Evolutionary conservation across 2,329 filamentous ascomycete species (phyloP).

Genomic region (Aspergillus chevalieri): DNA sequence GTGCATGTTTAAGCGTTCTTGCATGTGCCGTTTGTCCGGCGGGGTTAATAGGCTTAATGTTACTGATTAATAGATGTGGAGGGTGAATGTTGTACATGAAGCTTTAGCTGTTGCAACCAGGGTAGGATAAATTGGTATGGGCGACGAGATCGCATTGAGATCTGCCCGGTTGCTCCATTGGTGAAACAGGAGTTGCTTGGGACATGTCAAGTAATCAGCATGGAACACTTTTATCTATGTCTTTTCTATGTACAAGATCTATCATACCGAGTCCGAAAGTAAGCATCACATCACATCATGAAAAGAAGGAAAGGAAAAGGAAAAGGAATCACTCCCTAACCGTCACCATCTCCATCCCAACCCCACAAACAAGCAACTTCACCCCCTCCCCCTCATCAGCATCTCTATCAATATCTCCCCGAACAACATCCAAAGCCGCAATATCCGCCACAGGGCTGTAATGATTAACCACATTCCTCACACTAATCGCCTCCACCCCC

Average conservation of each 20-base stretch:
- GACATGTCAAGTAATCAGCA: neutral
- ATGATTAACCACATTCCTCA: slow-evolving; percentile 22
- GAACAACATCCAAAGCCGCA: slow-evolving; percentile 43
- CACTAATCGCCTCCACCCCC: slow-evolving; percentile 15
- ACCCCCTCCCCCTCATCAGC: slow-evolving; percentile 7
- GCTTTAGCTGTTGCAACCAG: no score
- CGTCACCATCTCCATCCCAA: slow-evolving; percentile 45
- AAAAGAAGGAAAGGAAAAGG: neutral
- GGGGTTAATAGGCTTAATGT: no score
- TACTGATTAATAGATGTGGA: no score
- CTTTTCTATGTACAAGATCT: neutral
- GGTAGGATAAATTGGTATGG: neutral
- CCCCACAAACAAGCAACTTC: slow-evolving; percentile 41
- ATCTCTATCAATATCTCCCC: neutral
- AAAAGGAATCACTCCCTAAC: slow-evolving; percentile 3
- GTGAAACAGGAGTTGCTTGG: neutral
- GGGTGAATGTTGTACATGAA: no score
- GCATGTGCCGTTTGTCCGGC: no score
- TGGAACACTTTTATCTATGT: neutral
- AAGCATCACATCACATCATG: slow-evolving; percentile 7
- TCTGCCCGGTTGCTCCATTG: neutral
- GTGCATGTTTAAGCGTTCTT: no score
- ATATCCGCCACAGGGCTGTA: slow-evolving; percentile 52
- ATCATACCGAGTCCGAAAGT: no score
- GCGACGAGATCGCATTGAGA: no score